Evolutionary conservation across 208 protist genomes (phyloP), one percentile per base, ranked within the genome.

Genomic region (Leishmania tropica): DNA sequence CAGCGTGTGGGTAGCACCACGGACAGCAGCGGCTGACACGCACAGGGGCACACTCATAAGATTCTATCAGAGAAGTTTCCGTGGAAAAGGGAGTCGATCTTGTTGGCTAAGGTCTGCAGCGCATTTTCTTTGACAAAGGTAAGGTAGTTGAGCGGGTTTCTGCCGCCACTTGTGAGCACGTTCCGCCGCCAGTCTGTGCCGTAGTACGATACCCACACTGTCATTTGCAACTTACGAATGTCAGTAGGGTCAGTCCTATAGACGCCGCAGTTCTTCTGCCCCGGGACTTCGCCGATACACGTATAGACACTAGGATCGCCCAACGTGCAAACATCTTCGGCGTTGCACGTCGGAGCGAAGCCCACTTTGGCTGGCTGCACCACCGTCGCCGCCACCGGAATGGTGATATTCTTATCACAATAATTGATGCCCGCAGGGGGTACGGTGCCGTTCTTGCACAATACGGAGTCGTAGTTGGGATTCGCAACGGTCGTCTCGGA

Each of bases 151-250:
- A 98, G 48, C 37, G 95, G 95, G 81, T 96, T 96, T 24, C 81
- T 76, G 24, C 92, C 92, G 71, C 93, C 87, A 76, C 93, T 97
- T 0, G 70, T 88, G 60, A 98, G 80, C 31, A 88, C 80, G 11
- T 48, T 65, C 37, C 81, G 73, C 35, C 86, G 86, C 8, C 35
- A n/a, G 72, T 98, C 95, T 1, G 93, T 95, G 74, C 95, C 95
- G 58, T 93, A 88, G 85, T 97, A 98, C 1, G 92, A 94, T 35
- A 84, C 78, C 90, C 89, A 95, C 31, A 97, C 81, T 17, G 84
- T 84, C 75, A 96, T 42, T 7, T 76, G 68, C 1, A 85, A 48
- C 10, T 47, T 21, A 7, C 80, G 48, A 13, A 95, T 51, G 4
- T 71, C 67, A 15, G 76, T 71, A 8, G 86, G 67, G 72, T 81